Base-by-base conservation (phyloP, 2,329 filamentous ascomycete species). In the Trichoderma koningii region DNA sequence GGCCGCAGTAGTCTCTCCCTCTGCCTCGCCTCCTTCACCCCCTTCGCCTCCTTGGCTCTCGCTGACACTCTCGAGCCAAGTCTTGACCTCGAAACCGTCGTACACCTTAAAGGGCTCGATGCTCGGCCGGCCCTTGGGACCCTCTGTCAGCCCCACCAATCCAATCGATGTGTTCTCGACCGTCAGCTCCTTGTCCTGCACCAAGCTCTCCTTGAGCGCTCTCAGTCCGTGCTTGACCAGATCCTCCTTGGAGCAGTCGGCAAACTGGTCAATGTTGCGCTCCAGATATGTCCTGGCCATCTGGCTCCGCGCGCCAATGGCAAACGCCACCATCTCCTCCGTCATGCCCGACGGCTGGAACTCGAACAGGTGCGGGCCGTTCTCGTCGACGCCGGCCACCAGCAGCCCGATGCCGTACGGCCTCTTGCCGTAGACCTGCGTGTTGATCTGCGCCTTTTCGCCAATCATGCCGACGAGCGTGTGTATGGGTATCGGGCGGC, bases 241-340 rank as follows among this genome's bases (percentile, higher is more conserved):
- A 78, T 96, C 91, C 75, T 97, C 94, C 72, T 91, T 84, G 69
- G 84, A 87, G 75, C 88, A 89, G 69, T 85, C 84, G 73, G 87
- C 85, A 77, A 99, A 98, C 70, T 87, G 81, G 68, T 96, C 93
- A 67, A 97, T 80, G 79, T 97, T 91, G 74, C 92, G 86, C 85
- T 99, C 95, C 64, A 99, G 83, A 79, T 99, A 99, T 68, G 95
- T 99, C 74, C 95, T 85, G 26, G 95, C 95, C 92, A 98, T 98
- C 82, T 99, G 95, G 77, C 90, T 95, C 72, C 95, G 86, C 55
- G 95, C 95, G 61, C 95, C 95, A 76, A 99, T 99, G 66, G 93
- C 94, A 76, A 94, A 97, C 26, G 95, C 95, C 56, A 91, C 78
- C 92, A 98, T 98, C 85, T 99, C 95, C 76, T 97, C 91, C 72